Conservation (phyloP, 129 eudicot species). For the Lactuca sativa region DNA sequence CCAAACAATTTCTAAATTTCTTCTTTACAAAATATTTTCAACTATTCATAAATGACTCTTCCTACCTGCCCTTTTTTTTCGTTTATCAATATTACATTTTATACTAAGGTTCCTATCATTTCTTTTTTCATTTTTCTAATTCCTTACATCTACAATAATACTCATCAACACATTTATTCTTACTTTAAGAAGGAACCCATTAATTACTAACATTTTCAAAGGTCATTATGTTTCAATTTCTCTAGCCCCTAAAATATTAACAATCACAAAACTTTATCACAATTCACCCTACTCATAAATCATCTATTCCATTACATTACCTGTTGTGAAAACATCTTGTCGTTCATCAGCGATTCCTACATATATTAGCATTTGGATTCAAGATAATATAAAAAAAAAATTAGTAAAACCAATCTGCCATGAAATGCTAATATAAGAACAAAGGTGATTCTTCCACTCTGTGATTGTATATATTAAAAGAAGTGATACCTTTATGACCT, state of each 20-base stretch:
- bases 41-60: too few species aligned
- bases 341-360: constrained; percentile 77
- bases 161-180: neutral
- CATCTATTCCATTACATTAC: constrained; percentile 35
- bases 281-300: neutral
- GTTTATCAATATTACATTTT: too few species aligned
- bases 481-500: constrained; percentile 68
- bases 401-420: constrained; percentile 10
- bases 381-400: constrained; percentile 33
- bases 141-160: too few species aligned
- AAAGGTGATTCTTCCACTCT: too few species aligned
- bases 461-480: constrained; percentile 8
- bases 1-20: neutral
- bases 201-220: constrained; percentile 70
- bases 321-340: constrained; percentile 85
- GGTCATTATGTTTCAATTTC: constrained; percentile 66
- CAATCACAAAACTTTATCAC: constrained; percentile 11
- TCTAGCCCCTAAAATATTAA: constrained; percentile 80
- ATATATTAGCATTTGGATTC: constrained; percentile 77
- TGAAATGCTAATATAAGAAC: too few species aligned
- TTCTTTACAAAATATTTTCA: too few species aligned
- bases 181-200: constrained; percentile 85
- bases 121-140: too few species aligned
- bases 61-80: constrained; percentile 41
- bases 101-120: constrained; percentile 50